phyloP scores from a whole-genome alignment of 495 filamentous ascomycete species.

The Venustampulla echinocandica region DNA sequence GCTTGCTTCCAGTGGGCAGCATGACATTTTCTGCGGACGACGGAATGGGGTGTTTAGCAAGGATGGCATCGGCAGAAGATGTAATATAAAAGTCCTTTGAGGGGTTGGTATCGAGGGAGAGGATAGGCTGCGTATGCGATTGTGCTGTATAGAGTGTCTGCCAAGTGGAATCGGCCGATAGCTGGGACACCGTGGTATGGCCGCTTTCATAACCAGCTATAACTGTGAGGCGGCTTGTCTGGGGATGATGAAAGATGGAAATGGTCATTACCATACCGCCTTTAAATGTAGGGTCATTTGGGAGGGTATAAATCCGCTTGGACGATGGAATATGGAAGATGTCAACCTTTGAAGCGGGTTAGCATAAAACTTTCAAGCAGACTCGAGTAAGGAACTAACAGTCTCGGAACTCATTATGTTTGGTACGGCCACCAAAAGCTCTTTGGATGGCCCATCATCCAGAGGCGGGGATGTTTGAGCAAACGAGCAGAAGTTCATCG shows the following conservation, averaged over 20 bases:
- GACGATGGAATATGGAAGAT: slow-evolving; percentile 78
- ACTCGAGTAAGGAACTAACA: slow-evolving; percentile 31
- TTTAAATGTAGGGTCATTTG: slow-evolving; percentile 44
- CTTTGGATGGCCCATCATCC: slow-evolving; percentile 13
- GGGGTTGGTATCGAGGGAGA: slow-evolving; percentile 64
- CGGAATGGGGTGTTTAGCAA: slow-evolving; percentile 39
- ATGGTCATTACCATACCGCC: slow-evolving; percentile 92
- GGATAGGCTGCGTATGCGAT: slow-evolving; percentile 73
- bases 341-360: slow-evolving; percentile 50
- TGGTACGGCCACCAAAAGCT: slow-evolving; percentile 62
- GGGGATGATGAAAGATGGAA: slow-evolving; percentile 43
- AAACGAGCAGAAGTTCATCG: slow-evolving; percentile 94
- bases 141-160: slow-evolving; percentile 54
- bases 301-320: slow-evolving; percentile 56
- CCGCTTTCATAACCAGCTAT: slow-evolving; percentile 85
- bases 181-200: slow-evolving; percentile 47
- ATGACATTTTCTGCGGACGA: slow-evolving; percentile 5
- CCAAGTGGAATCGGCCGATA: slow-evolving; percentile 33
- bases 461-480: slow-evolving; percentile 15
- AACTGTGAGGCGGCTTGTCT: slow-evolving; percentile 29
- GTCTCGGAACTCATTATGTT: slow-evolving; percentile 69
- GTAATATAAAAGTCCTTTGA: slow-evolving; percentile 50
- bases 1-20: slow-evolving; percentile 15
- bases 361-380: neutral
- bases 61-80: slow-evolving; percentile 64